Conservation (phyloP, 2,329 filamentous ascomycete species). For the Raffaelea arxii region DNA sequence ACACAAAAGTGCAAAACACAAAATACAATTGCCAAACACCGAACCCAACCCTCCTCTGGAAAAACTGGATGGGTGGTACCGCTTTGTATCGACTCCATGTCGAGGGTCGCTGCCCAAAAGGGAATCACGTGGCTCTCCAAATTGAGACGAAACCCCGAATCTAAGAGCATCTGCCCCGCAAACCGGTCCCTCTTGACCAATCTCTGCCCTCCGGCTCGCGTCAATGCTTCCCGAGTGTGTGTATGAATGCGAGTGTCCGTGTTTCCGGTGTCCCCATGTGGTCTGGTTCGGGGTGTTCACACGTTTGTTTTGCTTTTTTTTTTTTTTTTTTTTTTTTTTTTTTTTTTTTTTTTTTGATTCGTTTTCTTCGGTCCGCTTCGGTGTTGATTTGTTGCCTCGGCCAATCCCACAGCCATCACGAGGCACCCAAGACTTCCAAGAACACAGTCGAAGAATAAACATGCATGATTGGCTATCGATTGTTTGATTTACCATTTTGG, state of each 20-base stretch:
- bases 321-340: neutral
- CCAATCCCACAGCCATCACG: too few species aligned
- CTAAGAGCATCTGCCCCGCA: neutral
- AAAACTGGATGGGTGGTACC: too few species aligned
- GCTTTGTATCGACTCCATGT: too few species aligned
- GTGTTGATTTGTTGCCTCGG: too few species aligned
- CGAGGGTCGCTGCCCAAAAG: too few species aligned
- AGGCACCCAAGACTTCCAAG: too few species aligned
- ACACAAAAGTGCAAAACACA: neutral
- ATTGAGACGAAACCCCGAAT: neutral
- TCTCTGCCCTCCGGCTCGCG: neutral
- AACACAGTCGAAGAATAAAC: too few species aligned
- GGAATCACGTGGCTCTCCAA: neutral
- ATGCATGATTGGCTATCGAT: too few species aligned
- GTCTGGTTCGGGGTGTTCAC: neutral
- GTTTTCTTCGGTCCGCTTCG: neutral
- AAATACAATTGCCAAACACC: neutral
- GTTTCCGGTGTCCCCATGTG: neutral
- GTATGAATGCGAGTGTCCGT: neutral
- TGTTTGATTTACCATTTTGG: too few species aligned
- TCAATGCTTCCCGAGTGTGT: neutral
- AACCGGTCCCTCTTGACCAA: neutral
- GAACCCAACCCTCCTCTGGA: neutral
- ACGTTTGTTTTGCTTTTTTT: neutral
- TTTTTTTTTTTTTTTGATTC: neutral